Evolutionary conservation across 208 protist genomes (phyloP), one percentile per base, ranked within the genome.

Genomic region (Leptomonas pyrrhocoris): DNA sequence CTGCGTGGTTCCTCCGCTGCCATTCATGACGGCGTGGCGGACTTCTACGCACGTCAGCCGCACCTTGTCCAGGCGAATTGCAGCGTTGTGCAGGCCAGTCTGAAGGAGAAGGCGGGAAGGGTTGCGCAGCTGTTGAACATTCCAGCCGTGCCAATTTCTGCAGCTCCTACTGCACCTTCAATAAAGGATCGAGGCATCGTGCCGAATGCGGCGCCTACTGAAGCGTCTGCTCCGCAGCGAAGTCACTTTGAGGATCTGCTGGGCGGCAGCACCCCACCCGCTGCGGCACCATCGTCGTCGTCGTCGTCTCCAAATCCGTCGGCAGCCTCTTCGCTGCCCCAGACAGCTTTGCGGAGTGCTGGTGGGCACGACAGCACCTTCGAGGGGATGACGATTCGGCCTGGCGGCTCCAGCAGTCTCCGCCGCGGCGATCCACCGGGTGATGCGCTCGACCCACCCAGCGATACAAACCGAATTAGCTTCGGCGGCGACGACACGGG

Each of bases 81-180:
- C 28, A 54, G 34, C 27, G 86, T 81, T 3, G 81, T 88, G 31
- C 80, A 86, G 56, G 68, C 80, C 18, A 86, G 74, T 13, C 56
- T 88, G 46, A 74, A 79, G 48, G 77, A 86, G 48, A 60, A 73
- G 51, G 83, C 80, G n/a, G 54, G 34, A 19, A 77, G 73, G 50
- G 74, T 86, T 34, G 21, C 85, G 18, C 64, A 62, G 31, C 51
- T 77, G 15, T 58, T 88, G 38, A 66, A 63, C 15, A 45, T 84
- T 48, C 65, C 77, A 2, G 23, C 64, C 2, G 43, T 48, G 63
- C 40, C 48, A 2, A 31, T 57, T 5, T 27, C 42, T 21, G 58
- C 64, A 0, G 19, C 73, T 0, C 16, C 48, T 0, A 49, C 21
- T 18, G 3, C 38, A 31, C 1, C 50, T 51, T 6, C 38, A 16